phyloP scores from a whole-genome alignment of 2,329 filamentous ascomycete genomes.

The Diaporthe sp. region DNA sequence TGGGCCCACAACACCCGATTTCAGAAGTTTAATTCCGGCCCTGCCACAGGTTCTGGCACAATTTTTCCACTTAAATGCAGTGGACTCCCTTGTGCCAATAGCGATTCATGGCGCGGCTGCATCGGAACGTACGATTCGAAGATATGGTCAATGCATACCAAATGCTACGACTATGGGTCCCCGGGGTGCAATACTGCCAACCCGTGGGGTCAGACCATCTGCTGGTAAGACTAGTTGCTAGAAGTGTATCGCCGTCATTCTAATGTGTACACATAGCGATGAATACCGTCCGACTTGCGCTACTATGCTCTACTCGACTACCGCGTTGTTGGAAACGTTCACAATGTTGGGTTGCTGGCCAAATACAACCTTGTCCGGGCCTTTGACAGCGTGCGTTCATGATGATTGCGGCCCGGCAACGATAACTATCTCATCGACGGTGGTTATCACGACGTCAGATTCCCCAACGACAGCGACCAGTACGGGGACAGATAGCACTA shows the following conservation, averaged over 20 bases:
- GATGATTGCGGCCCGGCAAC: neutral
- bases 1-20: too few species aligned
- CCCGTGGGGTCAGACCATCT: neutral
- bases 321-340: neutral
- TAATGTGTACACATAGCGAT: neutral
- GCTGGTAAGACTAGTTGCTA: neutral
- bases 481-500: too few species aligned
- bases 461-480: neutral
- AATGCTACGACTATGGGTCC: neutral
- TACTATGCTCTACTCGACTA: neutral
- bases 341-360: neutral
- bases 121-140: rapidly evolving
- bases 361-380: neutral
- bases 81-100: neutral
- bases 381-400: neutral
- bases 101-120: slow-evolving; percentile 12
- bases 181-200: neutral
- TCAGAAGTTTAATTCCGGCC: neutral
- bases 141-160: neutral
- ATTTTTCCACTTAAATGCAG: too few species aligned
- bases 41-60: too few species aligned
- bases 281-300: neutral
- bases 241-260: rapidly evolving
- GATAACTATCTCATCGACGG: neutral
- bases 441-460: neutral